Evolutionary conservation across 2,329 filamentous ascomycete species (phyloP).

Genomic region (Penicillium janthinellum): DNA sequence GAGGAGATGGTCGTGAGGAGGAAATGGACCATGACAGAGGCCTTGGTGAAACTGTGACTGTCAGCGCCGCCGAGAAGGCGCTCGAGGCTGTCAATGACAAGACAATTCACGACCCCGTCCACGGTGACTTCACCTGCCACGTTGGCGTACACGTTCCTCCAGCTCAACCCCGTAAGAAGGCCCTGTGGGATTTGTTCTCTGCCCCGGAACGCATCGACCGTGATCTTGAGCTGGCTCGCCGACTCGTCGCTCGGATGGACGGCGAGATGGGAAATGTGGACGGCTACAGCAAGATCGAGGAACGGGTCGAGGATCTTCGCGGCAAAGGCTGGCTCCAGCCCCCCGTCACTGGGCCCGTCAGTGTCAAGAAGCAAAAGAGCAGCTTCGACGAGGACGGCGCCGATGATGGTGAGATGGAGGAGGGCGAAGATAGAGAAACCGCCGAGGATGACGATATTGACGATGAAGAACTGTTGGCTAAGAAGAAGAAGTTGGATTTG

Average conservation of each 20-base stretch:
- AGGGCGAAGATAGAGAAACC: slow-evolving; percentile 76
- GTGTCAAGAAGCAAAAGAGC: slow-evolving; percentile 60
- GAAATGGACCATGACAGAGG: slow-evolving; percentile 47
- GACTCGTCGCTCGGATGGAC: slow-evolving; percentile 82
- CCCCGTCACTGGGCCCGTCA: slow-evolving; percentile 45
- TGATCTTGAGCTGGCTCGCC: slow-evolving; percentile 79
- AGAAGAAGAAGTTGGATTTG: slow-evolving; percentile 96
- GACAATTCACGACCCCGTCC: slow-evolving; percentile 89
- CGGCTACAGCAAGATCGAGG: slow-evolving; percentile 77
- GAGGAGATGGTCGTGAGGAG: slow-evolving; percentile 72
- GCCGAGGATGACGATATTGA: slow-evolving; percentile 73
- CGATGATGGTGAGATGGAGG: slow-evolving; percentile 67
- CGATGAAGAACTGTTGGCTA: slow-evolving; percentile 82
- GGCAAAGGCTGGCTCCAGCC: slow-evolving; percentile 76
- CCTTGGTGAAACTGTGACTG: slow-evolving; percentile 33
- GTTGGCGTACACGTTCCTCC: slow-evolving; percentile 94
- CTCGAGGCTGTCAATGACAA: slow-evolving; percentile 96
- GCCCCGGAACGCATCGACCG: slow-evolving; percentile 90
- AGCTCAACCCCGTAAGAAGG: slow-evolving; percentile 84
- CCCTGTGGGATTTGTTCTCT: slow-evolving; percentile 94
- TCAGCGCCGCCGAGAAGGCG: slow-evolving; percentile 74
- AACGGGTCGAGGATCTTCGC: slow-evolving; percentile 79
- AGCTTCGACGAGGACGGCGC: slow-evolving; percentile 42
- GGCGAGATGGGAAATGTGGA: slow-evolving; percentile 78
- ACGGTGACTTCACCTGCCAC: slow-evolving; percentile 96